phyloP scores from a whole-genome alignment of 768 basidiomycete species.

The Daedalea quercina region DNA sequence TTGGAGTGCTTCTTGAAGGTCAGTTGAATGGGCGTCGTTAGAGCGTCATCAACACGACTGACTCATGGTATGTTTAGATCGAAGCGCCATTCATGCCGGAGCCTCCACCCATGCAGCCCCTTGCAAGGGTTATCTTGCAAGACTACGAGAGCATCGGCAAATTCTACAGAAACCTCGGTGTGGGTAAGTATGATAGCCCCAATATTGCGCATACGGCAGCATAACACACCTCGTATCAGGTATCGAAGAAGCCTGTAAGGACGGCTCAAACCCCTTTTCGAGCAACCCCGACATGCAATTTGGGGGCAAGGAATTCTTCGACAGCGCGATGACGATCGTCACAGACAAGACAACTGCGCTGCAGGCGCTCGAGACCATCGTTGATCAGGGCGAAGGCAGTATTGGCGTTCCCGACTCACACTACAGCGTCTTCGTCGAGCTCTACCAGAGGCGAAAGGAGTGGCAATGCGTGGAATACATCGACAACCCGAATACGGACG shows the following conservation, averaged over 20 bases:
- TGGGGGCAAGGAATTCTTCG: slow-evolving; percentile 9
- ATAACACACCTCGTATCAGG: background rate
- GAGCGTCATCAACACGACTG: too few relatives aligned
- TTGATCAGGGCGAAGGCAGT: slow-evolving; percentile 17
- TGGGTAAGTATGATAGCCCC: background rate
- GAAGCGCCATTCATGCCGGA: background rate
- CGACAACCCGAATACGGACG: slow-evolving; percentile 5
- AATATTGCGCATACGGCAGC: background rate
- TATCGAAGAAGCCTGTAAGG: background rate
- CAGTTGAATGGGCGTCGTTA: background rate
- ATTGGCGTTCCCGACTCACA: slow-evolving; percentile 13
- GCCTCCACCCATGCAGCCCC: background rate
- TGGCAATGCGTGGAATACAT: slow-evolving; percentile 8
- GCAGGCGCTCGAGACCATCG: slow-evolving; percentile 11
- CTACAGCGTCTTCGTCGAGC: slow-evolving; percentile 15
- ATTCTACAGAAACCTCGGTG: slow-evolving; percentile 4
- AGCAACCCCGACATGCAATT: slow-evolving; percentile 12
- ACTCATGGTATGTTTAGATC: slow-evolving; percentile 6
- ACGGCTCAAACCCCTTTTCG: background rate
- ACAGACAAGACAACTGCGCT: slow-evolving; percentile 7
- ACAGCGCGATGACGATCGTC: slow-evolving; percentile 10
- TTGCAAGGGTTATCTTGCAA: background rate
- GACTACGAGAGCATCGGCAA: slow-evolving; percentile 5
- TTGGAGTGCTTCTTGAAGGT: slow-evolving; percentile 14
- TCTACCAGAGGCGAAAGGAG: slow-evolving; percentile 6